A percentile compares a stretch with the other conserved stretches of the same genome.
Evolutionary conservation across 2,329 filamentous ascomycete genomes (phyloP).

Genomic region (Ophiognomonia clavigignenti-juglandacearum): DNA sequence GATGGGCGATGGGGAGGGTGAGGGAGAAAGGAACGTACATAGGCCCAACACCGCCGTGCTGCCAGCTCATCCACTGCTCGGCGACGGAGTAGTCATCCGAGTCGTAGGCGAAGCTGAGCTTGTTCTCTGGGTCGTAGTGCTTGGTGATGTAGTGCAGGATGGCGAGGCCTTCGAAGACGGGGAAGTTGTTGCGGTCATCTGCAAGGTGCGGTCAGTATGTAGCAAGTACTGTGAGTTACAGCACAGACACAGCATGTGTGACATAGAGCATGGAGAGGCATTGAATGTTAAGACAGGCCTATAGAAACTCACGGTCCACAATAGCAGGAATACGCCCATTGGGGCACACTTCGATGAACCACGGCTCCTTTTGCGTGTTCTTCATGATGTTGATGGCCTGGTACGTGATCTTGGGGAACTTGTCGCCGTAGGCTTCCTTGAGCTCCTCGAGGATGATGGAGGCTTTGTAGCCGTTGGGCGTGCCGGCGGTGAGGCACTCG

Average conservation of each 20-base stretch:
- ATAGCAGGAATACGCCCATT: conserved; percentile 64
- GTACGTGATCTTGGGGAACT: conserved; percentile 30
- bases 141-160: conserved; percentile 71
- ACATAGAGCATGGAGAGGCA: background rate
- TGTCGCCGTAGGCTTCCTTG: conserved; percentile 56
- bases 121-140: conserved; percentile 66
- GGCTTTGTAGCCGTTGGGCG: conserved; percentile 52
- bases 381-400: conserved; percentile 55
- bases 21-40: conserved; percentile 42
- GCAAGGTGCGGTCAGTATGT: no score
- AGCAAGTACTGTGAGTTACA: background rate
- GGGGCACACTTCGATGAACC: conserved; percentile 46
- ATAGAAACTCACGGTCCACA: conserved; percentile 50
- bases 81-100: conserved; percentile 32
- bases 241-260: background rate
- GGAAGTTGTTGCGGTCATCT: conserved; percentile 52
- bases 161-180: conserved; percentile 69
- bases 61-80: conserved; percentile 64
- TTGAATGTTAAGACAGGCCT: background rate
- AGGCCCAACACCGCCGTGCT: conserved; percentile 70
- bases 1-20: background rate
- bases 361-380: conserved; percentile 63
- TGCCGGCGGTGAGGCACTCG: conserved; percentile 56
- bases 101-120: conserved; percentile 53
- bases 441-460: conserved; percentile 62